Evolutionary conservation across 208 protist genomes (phyloP), one percentile per base, ranked within the genome.

Genomic region (Kentomonas sorsogonicus): DNA sequence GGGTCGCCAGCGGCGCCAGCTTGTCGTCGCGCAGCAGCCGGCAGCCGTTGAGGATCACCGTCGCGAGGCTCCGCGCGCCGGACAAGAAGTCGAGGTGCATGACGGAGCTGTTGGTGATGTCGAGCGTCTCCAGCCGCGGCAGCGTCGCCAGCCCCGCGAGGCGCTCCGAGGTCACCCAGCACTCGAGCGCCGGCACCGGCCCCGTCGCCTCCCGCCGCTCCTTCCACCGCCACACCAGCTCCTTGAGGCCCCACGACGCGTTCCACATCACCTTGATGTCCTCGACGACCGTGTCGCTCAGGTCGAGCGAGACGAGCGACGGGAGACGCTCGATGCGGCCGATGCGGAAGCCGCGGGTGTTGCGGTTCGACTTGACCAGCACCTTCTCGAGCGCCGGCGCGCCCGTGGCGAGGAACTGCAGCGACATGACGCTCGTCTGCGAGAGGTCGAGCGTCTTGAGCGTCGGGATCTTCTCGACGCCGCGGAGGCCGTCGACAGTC

Each of bases 211-310:
- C 72, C 5, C 76, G 62, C 9, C 78, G 68, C 65, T 86, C 83
- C 11, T 65, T 71, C 79, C 83, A 90, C 13, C 78, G 76, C 76
- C 82, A 89, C 22, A 79, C 59, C 22, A 89, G 59, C 41, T 72
- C 61, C 44, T 75, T 66, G 25, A 89, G 47, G 2, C 29, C 18
- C 63, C 68, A 89, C 46, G 25, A 30, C 41, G 58, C 3, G 27
- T 50, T 71, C 27, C 69, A 72, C 53, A 78, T 61, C 26, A 45
- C 33, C 31, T 68, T 52, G 43, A 86, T 74, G 45, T 89, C 74
- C 60, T 85, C 77, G 20, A 89, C 82, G 44, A 89, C 66, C 5
- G 77, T 85, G 60, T 89, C 82, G 63, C 77, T 83, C 2, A 89
- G 33, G 56, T 89, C 75, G 20, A 89, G 67, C 54, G 66, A 50